Base-by-base conservation (phyloP, 2,329 filamentous ascomycete species). In the Cercospora sp. region DNA sequence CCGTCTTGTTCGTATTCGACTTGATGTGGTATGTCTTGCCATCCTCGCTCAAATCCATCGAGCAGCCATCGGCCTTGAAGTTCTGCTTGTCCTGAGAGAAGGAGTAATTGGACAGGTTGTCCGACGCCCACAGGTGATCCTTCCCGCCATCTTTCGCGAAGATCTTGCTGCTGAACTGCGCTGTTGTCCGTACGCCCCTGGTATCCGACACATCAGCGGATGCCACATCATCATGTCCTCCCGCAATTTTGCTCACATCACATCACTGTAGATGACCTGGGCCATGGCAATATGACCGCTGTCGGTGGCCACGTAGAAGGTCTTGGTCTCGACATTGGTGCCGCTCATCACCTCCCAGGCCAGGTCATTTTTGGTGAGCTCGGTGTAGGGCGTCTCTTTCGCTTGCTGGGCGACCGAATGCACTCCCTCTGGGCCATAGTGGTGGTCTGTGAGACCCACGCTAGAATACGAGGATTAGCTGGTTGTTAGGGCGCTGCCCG, bases 211-310 rank as follows among this genome's bases (percentile, higher is more conserved):
- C 36, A 69, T 70, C 69, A 69, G 65, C 65, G 48, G 60, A 36
- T 48, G 13, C 18, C 30, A 30, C 53, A 58, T 58, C 16, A 58
- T 58, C 53, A 26, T n/a, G 16, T 42, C 62, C 8, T 59, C 53
- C 36, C 36, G 28, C 20, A 16, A 30, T 64, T 8, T 20, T 63
- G 33, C 70, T 81, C 89, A 97, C 94, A 88, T 91, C 79, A 99
- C 91, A 82, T 97, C 97, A 84, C 92, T 98, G 85, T 98, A 97
- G 80, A 99, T 97, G 81, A 98, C 87, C 85, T 99, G 95, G 69
- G 88, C 88, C 80, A 97, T 87, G 63, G 87, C 92, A 72, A 94
- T 80, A 71, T 90, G 86, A 61, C 95, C 95, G 68, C 84, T 88
- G 70, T 97, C 91, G 65, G 90, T 85, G 81, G 90, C 90, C 77